These are phyloP conservation scores for Lentinus tigrinus DNA, from an alignment of 768 basidiomycete genomes.

Conservation along the genomic window DNA sequence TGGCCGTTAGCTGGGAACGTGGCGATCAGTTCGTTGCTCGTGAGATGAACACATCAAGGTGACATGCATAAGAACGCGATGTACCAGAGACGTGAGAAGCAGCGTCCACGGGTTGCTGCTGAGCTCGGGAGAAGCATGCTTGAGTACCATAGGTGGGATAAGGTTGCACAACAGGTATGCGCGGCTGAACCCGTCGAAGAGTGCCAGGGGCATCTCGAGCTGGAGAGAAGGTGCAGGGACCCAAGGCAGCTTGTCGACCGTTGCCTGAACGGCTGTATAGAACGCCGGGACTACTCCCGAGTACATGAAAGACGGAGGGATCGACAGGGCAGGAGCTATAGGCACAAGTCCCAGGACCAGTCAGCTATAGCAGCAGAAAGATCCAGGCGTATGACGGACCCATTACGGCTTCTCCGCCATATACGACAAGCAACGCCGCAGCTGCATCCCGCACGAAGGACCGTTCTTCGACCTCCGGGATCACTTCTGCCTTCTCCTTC, in stretches of 20 bases:
- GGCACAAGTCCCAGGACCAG: no score
- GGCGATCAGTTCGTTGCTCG: no score
- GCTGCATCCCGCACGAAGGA: slow-evolving; percentile 59
- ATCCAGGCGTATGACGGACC: slow-evolving; percentile 39
- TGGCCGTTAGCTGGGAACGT: slow-evolving; percentile 56
- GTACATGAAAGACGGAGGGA: slow-evolving; percentile 78
- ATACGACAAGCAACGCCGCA: slow-evolving; percentile 66
- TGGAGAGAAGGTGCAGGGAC: slow-evolving; percentile 50
- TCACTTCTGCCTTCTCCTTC: slow-evolving; percentile 31
- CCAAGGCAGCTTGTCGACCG: slow-evolving; percentile 59
- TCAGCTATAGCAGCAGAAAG: not conserved
- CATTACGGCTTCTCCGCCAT: slow-evolving; percentile 72
- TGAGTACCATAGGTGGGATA: slow-evolving; percentile 65
- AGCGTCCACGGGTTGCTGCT: slow-evolving; percentile 75
- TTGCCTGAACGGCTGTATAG: slow-evolving; percentile 58
- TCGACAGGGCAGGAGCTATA: slow-evolving; percentile 60
- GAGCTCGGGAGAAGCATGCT: slow-evolving; percentile 48
- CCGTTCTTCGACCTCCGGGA: slow-evolving; percentile 40
- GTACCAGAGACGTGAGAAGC: slow-evolving; percentile 67
- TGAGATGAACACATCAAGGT: no score
- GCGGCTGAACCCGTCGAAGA: slow-evolving; percentile 79
- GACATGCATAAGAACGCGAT: no score
- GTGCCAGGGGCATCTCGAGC: slow-evolving; percentile 68
- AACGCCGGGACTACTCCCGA: slow-evolving; percentile 65
- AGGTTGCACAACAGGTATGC: slow-evolving; percentile 76